phyloP scores from a whole-genome alignment of 352 stramenopile genomes.

The Globisporangium megalacanthum region DNA sequence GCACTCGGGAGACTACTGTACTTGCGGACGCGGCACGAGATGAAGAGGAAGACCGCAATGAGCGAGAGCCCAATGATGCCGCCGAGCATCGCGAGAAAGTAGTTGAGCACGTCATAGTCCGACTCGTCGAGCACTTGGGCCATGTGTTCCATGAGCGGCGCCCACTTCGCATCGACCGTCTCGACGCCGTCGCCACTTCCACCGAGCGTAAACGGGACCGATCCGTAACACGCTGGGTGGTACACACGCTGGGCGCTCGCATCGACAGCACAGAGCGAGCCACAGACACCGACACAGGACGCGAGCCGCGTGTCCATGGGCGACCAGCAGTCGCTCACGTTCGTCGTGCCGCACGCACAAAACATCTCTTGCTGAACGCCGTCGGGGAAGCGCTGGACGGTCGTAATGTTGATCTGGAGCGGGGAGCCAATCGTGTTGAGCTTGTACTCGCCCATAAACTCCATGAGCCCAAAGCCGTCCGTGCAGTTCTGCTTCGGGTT shows the following conservation, averaged over 20 bases:
- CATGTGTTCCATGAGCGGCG: conserved; percentile 32
- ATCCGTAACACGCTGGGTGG: conserved; percentile 32
- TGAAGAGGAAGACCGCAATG: conserved; percentile 38
- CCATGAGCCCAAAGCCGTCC: conserved; percentile 44
- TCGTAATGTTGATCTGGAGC: conserved; percentile 66
- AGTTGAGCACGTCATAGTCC: conserved; percentile 47
- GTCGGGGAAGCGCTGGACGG: conserved; percentile 38
- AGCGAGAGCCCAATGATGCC: conserved; percentile 29
- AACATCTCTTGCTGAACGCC: conserved; percentile 38
- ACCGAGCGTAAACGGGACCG: conserved; percentile 15
- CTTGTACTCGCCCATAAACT: conserved; percentile 62
- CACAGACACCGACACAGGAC: conserved; percentile 51
- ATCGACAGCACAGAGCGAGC: conserved; percentile 44
- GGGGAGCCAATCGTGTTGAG: conserved; percentile 59
- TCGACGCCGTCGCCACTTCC: conserved; percentile 7
- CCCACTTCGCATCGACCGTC: conserved; percentile 24
- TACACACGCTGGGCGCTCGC: conserved; percentile 30
- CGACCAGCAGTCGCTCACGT: conserved; percentile 33
- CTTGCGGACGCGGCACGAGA: conserved; percentile 25
- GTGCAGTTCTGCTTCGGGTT: conserved; percentile 46
- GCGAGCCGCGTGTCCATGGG: conserved; percentile 40
- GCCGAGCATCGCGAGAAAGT: conserved; percentile 47
- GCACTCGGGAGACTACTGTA: conserved; percentile 6
- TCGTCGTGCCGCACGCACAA: conserved; percentile 32
- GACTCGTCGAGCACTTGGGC: conserved; percentile 25